Evolutionary conservation across 1,284 basidiomycete genomes (phyloP).

Genomic region (Lignosus rhinocerotis): DNA sequence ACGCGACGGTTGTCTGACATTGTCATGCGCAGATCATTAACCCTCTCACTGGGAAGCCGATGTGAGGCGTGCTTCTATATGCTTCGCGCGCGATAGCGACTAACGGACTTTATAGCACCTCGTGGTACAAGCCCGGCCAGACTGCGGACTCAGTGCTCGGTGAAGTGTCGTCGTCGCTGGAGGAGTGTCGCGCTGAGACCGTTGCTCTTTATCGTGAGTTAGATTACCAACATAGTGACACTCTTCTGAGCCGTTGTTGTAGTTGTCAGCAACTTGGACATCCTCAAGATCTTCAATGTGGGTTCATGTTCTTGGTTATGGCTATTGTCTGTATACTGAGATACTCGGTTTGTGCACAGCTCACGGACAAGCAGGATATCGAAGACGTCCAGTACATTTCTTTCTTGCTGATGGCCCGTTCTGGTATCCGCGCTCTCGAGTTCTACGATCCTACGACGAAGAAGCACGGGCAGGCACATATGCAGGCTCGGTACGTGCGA

Average conservation of each 20-base stretch:
- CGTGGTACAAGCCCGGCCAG: conserved; percentile 86
- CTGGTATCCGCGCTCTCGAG: conserved; percentile 77
- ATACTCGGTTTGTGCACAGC: conserved; percentile 41
- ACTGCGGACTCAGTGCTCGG: conserved; percentile 78
- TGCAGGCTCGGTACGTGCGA: conserved; percentile 73
- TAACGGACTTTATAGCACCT: conserved; percentile 42
- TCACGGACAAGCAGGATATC: conserved; percentile 63
- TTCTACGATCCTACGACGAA: conserved; percentile 78
- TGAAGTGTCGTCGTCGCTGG: conserved; percentile 83
- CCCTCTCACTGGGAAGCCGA: conserved; percentile 78
- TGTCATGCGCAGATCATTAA: conserved; percentile 63
- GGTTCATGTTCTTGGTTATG: conserved; percentile 22
- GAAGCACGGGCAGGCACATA: conserved; percentile 91
- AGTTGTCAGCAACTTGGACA: conserved; percentile 73
- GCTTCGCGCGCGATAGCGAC: not conserved
- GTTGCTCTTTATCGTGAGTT: conserved; percentile 74
- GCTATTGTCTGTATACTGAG: not conserved
- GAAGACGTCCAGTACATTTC: conserved; percentile 80
- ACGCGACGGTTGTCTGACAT: not conserved
- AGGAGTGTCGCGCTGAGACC: conserved; percentile 85
- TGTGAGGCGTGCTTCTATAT: conserved; percentile 50
- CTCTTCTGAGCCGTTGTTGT: not conserved
- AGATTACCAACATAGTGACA: no score
- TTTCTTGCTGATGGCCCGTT: conserved; percentile 84
- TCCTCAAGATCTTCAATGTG: conserved; percentile 77